A percentile compares a stretch with the other conserved stretches of the same genome.
phyloP scores from a whole-genome alignment of 2,329 filamentous ascomycete genomes.

The Aspergillus tanneri region DNA sequence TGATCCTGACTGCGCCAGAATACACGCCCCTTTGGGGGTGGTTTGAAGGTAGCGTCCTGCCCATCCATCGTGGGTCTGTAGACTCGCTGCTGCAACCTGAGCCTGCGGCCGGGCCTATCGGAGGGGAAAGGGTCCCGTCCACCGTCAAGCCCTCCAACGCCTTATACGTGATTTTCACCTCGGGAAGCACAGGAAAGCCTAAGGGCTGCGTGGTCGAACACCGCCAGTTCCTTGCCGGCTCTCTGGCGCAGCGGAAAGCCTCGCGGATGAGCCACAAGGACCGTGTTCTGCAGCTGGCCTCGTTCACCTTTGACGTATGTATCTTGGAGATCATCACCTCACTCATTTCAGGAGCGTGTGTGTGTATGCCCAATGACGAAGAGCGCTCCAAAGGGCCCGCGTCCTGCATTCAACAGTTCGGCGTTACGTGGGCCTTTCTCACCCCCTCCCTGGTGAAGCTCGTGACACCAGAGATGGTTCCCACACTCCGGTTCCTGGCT shows the following conservation, averaged over 20 bases:
- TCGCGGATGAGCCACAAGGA: background rate
- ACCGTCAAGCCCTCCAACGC: background rate
- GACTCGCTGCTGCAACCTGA: too few relatives aligned
- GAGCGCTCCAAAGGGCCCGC: conserved; percentile 23
- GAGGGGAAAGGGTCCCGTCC: too few relatives aligned
- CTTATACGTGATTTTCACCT: conserved; percentile 14
- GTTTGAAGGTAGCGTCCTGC: background rate
- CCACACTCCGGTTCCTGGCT: background rate
- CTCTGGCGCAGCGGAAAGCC: background rate
- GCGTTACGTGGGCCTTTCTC: conserved; percentile 6
- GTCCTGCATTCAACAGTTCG: background rate
- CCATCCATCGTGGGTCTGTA: background rate
- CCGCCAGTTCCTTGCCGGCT: background rate
- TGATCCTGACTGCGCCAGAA: background rate
- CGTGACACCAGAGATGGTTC: conserved; percentile 2
- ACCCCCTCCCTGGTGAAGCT: conserved; percentile 6
- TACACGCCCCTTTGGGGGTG: background rate
- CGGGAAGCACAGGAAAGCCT: conserved; percentile 12
- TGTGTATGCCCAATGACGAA: conserved; percentile 41
- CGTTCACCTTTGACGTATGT: conserved; percentile 41
- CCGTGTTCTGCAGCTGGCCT: conserved; percentile 32
- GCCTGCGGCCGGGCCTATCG: too few relatives aligned
- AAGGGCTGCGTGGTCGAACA: conserved; percentile 15
- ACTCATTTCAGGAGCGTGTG: conserved; percentile 35
- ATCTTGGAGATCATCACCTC: conserved; percentile 31